Conservation (phyloP, 1,284 basidiomycete species). For the Anthracocystis walkeri region DNA sequence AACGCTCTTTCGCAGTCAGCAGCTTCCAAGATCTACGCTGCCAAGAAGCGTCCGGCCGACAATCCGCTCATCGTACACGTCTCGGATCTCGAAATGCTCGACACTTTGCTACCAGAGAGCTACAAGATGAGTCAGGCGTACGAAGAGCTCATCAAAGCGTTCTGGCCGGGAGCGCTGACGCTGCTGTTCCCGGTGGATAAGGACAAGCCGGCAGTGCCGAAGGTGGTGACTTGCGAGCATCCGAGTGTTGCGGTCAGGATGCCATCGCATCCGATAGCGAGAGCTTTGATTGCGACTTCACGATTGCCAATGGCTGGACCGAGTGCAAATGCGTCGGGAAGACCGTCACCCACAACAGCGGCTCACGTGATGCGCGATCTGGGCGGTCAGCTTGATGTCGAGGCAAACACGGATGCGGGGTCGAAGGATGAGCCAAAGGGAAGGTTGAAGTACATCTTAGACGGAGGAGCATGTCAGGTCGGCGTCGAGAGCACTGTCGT, state of each 20-base stretch:
- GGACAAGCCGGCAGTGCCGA: slow-evolving; percentile 47
- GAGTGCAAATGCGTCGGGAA: slow-evolving; percentile 92
- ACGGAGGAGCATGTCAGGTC: slow-evolving; percentile 90
- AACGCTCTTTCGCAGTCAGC: slow-evolving; percentile 76
- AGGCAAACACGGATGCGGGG: slow-evolving; percentile 58
- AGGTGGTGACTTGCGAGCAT: slow-evolving; percentile 77
- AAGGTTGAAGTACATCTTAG: slow-evolving; percentile 80
- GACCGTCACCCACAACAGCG: slow-evolving; percentile 92
- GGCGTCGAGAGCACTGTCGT: slow-evolving; percentile 97
- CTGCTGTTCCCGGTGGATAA: slow-evolving; percentile 80
- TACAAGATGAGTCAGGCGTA: slow-evolving; percentile 45
- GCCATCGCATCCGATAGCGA: slow-evolving; percentile 91
- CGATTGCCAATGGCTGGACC: slow-evolving; percentile 89
- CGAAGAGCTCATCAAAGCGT: slow-evolving; percentile 75
- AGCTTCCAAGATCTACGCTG: slow-evolving; percentile 83
- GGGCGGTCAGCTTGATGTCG: slow-evolving; percentile 73
- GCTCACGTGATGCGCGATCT: slow-evolving; percentile 87
- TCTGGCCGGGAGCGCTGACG: slow-evolving; percentile 96
- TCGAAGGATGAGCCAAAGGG: slow-evolving; percentile 18
- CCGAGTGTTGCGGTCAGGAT: slow-evolving; percentile 90
- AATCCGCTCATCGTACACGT: slow-evolving; percentile 99
- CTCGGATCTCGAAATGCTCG: slow-evolving; percentile 83
- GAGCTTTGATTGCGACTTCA: slow-evolving; percentile 84
- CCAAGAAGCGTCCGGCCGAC: slow-evolving; percentile 92
- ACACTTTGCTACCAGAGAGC: slow-evolving; percentile 72